These are phyloP conservation scores for Rhododendron simsii DNA, from an alignment of 148 eudicot species.

Conservation along the genomic window DNA sequence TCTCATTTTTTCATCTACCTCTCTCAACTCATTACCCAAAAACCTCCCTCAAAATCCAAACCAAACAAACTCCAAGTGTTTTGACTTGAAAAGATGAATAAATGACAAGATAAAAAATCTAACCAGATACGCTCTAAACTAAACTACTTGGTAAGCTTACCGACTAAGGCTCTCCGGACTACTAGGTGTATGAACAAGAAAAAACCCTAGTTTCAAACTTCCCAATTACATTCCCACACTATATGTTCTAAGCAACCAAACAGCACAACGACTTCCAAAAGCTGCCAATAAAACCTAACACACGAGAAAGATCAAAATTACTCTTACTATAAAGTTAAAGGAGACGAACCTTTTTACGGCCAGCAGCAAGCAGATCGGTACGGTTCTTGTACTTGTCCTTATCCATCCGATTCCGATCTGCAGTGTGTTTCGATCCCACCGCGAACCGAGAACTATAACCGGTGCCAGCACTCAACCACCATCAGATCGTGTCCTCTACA, in stretches of 20 bases:
- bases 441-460: background rate
- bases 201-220: background rate
- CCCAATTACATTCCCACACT: background rate
- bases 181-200: background rate
- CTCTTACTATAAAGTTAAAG: background rate
- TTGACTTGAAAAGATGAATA: background rate
- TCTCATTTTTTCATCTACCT: too few species aligned
- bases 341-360: constrained; percentile 75
- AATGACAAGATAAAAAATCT: background rate
- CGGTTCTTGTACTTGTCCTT: constrained; percentile 77
- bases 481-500: constrained; percentile 6
- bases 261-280: background rate
- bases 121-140: background rate
- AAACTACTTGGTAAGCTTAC: background rate
- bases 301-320: too few species aligned
- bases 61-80: background rate
- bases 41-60: background rate
- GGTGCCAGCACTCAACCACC: background rate
- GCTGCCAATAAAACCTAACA: background rate
- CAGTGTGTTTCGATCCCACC: background rate
- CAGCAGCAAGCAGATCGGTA: constrained; percentile 88
- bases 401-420: constrained; percentile 39
- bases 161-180: background rate
- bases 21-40: too few species aligned
- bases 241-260: constrained; percentile 5